Percentiles rank a stretch among this genome's conserved stretches.
Conservation (phyloP, 345 rosid genomes). For the Orychophragmus violaceus region DNA sequence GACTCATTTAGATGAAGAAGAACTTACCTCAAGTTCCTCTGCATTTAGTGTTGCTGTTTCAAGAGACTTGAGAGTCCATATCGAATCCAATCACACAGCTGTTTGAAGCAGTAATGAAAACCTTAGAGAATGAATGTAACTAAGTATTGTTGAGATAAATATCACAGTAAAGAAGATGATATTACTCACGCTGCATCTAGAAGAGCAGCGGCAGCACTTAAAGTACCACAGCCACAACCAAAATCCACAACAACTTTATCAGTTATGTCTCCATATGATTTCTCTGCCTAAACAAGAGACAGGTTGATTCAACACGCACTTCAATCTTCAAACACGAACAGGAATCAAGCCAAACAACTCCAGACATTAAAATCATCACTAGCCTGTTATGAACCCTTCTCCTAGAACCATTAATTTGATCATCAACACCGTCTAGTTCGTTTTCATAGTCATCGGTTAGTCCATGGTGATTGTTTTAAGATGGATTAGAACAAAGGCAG, state of each 20-base stretch:
- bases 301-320: too few species aligned
- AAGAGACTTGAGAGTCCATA: slow-evolving; percentile 66
- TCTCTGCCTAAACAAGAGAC: too few species aligned
- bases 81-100: slow-evolving; percentile 78
- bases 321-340: too few species aligned
- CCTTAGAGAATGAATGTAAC: neutral
- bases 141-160: neutral
- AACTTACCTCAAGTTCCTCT: slow-evolving; percentile 68
- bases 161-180: neutral
- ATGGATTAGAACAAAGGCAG: too few species aligned
- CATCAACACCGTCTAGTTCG: slow-evolving; percentile 28
- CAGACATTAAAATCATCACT: too few species aligned
- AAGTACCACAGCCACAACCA: too few species aligned
- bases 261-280: too few species aligned
- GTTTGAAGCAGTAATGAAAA: neutral
- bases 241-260: too few species aligned
- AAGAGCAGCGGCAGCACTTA: slow-evolving; percentile 89
- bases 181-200: slow-evolving; percentile 74
- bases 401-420: slow-evolving; percentile 26
- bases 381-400: too few species aligned
- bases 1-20: neutral
- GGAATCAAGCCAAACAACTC: too few species aligned
- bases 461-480: slow-evolving; percentile 38
- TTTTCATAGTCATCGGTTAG: slow-evolving; percentile 32
- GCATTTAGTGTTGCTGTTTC: slow-evolving; percentile 68